phyloP scores from a whole-genome alignment of 805 yeast genomes.

The Pichia thaimueangensis region DNA sequence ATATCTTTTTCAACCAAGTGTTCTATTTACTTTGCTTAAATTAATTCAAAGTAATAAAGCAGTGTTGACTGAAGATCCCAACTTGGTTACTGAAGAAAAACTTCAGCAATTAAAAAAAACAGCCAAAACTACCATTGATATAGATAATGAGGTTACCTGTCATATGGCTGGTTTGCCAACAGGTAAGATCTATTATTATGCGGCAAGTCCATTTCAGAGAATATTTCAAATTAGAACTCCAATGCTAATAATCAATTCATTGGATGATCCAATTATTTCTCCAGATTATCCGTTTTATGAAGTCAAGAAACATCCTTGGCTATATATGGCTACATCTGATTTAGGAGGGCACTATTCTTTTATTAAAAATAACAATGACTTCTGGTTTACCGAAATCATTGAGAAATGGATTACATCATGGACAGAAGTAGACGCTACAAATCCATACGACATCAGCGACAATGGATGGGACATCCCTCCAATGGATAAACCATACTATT shows the following conservation, averaged over 20 bases:
- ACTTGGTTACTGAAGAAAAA: constrained; percentile 21
- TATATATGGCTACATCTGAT: constrained; percentile 50
- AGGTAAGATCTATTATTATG: constrained; percentile 57
- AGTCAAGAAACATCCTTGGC: constrained; percentile 48
- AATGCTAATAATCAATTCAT: constrained; percentile 48
- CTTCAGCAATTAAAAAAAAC: constrained; percentile 30
- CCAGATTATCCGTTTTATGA: constrained; percentile 47
- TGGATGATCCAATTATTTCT: constrained; percentile 64
- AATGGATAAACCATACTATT: too few relatives aligned
- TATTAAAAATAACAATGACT: constrained; percentile 36
- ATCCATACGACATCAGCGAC: constrained; percentile 14
- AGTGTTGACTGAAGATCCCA: constrained; percentile 29
- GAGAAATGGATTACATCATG: constrained; percentile 36
- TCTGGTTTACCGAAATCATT: constrained; percentile 43
- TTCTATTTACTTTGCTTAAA: constrained; percentile 36
- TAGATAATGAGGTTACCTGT: constrained; percentile 58
- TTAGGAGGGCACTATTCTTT: constrained; percentile 69
- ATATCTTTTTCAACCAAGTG: constrained; percentile 35
- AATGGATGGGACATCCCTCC: constrained; percentile 14
- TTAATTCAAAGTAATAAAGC: constrained; percentile 39
- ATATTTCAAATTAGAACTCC: constrained; percentile 56
- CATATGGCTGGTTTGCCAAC: constrained; percentile 56
- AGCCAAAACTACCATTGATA: constrained; percentile 41
- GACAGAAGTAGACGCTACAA: constrained; percentile 17
- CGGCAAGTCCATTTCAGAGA: constrained; percentile 56